These are phyloP conservation scores for Brassica napus DNA, from an alignment of 345 rosid genomes.

Conservation along the genomic window Da-Ae NC_063442.1:10939001-10939500, in stretches of 20 bases:
- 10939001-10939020: no score
- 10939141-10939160: neutral
- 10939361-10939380: neutral
- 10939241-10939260: constrained; percentile 19
- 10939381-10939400: constrained; percentile 4
- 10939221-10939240: constrained; percentile 11
- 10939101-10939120: no score
- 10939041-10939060: no score
- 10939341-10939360: neutral
- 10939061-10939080: no score
- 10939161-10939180: neutral
- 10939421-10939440: constrained; percentile 8
- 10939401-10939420: constrained; percentile 9
- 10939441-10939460: constrained; percentile 1
- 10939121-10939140: neutral
- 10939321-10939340: constrained; percentile 5
- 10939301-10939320: constrained; percentile 8
- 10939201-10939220: constrained; percentile 7
- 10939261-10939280: constrained; percentile 20
- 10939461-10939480: neutral
- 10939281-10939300: constrained; percentile 11
- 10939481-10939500: constrained; percentile 1
- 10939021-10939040: no score
- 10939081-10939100: no score
- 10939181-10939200: neutral